These are phyloP conservation scores for Cichorium intybus DNA, from an alignment of 140 eudicot genomes.

Conservation along the genomic window DNA sequence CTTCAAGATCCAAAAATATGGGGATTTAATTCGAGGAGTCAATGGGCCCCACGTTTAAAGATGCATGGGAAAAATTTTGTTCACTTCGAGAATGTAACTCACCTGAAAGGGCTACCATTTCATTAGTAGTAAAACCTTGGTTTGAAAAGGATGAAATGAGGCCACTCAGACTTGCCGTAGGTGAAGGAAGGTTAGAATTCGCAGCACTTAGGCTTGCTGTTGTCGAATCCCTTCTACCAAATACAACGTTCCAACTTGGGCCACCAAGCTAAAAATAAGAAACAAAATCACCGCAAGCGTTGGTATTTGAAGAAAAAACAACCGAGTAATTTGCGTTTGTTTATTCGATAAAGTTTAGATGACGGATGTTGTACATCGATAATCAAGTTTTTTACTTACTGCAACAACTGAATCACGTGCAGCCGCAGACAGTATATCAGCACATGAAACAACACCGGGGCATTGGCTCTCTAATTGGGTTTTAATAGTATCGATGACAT, in stretches of 20 bases:
- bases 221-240: slow-evolving; percentile 79
- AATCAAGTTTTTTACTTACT: slow-evolving; percentile 28
- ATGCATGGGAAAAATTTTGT: background rate
- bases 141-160: slow-evolving; percentile 60
- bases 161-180: slow-evolving; percentile 37
- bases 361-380: no score
- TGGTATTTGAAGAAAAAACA: background rate
- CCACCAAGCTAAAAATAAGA: slow-evolving; percentile 59
- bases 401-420: slow-evolving; percentile 70
- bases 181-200: slow-evolving; percentile 54
- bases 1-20: no score
- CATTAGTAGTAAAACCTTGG: slow-evolving; percentile 64
- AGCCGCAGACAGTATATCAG: slow-evolving; percentile 68
- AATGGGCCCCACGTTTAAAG: background rate
- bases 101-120: slow-evolving; percentile 87
- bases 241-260: slow-evolving; percentile 54
- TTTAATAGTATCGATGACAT: slow-evolving; percentile 71
- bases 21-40: no score
- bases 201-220: slow-evolving; percentile 72
- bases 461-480: slow-evolving; percentile 54
- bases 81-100: background rate
- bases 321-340: no score
- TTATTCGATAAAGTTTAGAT: no score
- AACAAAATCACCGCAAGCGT: background rate
- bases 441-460: slow-evolving; percentile 68